Evolutionary conservation across 1,284 basidiomycete species (phyloP).

Genomic region (Sporisorium graminicola): DNA sequence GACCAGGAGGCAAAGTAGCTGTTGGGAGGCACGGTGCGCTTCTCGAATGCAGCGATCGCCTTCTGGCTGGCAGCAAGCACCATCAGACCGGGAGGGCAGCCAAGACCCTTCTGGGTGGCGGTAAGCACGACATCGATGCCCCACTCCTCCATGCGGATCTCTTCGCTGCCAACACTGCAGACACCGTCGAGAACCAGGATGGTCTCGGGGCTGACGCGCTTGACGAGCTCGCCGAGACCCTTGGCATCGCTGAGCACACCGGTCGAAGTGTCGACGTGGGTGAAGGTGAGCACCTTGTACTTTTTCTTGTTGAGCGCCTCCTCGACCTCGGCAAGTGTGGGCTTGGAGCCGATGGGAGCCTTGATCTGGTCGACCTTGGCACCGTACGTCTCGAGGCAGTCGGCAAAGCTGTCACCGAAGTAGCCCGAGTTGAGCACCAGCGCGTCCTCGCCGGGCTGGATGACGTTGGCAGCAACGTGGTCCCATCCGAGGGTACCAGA

Average conservation of each 20-base stretch:
- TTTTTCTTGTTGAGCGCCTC: conserved; percentile 82
- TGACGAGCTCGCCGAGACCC: conserved; percentile 81
- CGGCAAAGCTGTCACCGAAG: conserved; percentile 68
- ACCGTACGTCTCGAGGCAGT: conserved; percentile 79
- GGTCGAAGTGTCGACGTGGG: conserved; percentile 78
- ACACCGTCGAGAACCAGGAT: conserved; percentile 90
- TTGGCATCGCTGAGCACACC: conserved; percentile 89
- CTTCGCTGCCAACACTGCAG: conserved; percentile 94
- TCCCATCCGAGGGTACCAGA: conserved; percentile 94
- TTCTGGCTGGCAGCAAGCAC: conserved; percentile 84
- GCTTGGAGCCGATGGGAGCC: conserved; percentile 84
- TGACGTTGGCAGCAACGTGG: conserved; percentile 76
- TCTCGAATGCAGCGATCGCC: conserved; percentile 82
- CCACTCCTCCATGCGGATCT: conserved; percentile 94
- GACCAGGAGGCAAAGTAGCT: conserved; percentile 83
- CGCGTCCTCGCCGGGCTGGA: conserved; percentile 82
- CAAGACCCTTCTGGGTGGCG: conserved; percentile 94
- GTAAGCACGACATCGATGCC: conserved; percentile 88
- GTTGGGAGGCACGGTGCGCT: conserved; percentile 78
- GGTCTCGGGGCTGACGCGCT: conserved; percentile 84
- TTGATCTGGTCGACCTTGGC: conserved; percentile 88
- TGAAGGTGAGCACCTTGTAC: conserved; percentile 91
- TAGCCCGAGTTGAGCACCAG: conserved; percentile 78
- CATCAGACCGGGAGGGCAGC: conserved; percentile 92
- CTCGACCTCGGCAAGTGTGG: conserved; percentile 77